Base-by-base conservation (phyloP, 2,329 filamentous ascomycete genomes). In the Exophiala phaeomuriformis region DNA sequence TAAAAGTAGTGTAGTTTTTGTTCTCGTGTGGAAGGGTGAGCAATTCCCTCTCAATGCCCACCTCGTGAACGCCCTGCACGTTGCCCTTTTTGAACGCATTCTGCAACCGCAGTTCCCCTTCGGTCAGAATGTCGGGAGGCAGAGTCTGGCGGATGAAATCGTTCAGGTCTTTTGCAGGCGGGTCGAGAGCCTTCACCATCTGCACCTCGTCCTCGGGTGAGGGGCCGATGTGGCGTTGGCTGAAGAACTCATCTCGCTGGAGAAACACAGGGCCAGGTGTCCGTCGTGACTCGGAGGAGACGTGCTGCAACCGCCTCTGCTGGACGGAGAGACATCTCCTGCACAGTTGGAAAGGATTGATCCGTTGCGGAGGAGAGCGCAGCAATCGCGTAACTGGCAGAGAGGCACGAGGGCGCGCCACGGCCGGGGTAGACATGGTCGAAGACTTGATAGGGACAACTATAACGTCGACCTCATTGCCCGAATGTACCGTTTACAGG, bases 161-260 rank as follows among this genome's bases (percentile, higher is more conserved):
- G 60, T 96, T 89, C 54, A 97, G 71, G 43, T 78, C 84, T 56
- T 77, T 74, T 6, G 77, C 85, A 0, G 88, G 86, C 12, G 89
- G 88, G 55, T 88, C 84, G 39, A 97, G 76, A 1, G 79, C 78
- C 63, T 84, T 80, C 55, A 96, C 82, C 91, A 97, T 96, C 65
- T 80, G 49, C 76, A 96, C 53, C 85, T 91, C 55, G 95, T 98
- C 71, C 82, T 89, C 63, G 91, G 96, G 63, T 87, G 96, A 71
- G 90, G 93, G 58, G 91, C 89, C 53, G 95, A 96, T 95, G 72
- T 96, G 91, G 46, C 91, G 83, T 54, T 85, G 79, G 51, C 57
- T 58, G 48, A 63, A 63, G 9, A 44, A 49, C 36, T 50, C 47
- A 40, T 51, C 42, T 45, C 35, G 33, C 9, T 49, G 35, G 7